Conservation (phyloP, 1,139 yeast genomes). For the Candida sojae region DNA sequence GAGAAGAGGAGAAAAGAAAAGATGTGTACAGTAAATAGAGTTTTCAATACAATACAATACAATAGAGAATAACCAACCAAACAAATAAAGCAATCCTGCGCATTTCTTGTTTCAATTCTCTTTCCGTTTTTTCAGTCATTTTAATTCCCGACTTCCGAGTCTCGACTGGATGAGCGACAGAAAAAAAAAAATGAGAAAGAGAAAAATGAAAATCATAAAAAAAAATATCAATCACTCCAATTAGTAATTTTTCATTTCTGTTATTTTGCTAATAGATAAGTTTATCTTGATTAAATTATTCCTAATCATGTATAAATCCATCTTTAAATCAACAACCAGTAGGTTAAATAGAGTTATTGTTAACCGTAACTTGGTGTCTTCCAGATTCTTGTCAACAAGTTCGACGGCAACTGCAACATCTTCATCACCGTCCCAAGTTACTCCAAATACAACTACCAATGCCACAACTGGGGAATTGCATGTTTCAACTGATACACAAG, state of each 20-base stretch:
- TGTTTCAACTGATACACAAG: conserved; percentile 18
- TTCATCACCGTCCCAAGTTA: background rate
- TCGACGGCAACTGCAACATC: background rate
- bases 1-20: no score
- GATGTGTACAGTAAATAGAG: no score
- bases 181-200: background rate
- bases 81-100: no score
- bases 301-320: conserved; percentile 3
- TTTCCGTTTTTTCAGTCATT: no score
- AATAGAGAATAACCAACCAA: no score
- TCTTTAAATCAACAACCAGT: background rate
- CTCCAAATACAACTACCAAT: conserved; percentile 14
- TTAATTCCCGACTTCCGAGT: no score
- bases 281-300: no score
- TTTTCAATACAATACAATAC: no score
- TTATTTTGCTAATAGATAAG: background rate
- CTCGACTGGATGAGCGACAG: background rate
- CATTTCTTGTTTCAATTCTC: no score
- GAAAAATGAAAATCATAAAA: no score
- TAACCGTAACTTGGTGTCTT: background rate
- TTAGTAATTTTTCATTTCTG: background rate
- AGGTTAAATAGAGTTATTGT: background rate
- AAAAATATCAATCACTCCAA: no score
- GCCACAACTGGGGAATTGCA: conserved; percentile 21
- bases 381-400: conserved; percentile 3